Evolutionary conservation across 257 asterid genomes (phyloP).

Genomic region (Sherardia arvensis): DNA sequence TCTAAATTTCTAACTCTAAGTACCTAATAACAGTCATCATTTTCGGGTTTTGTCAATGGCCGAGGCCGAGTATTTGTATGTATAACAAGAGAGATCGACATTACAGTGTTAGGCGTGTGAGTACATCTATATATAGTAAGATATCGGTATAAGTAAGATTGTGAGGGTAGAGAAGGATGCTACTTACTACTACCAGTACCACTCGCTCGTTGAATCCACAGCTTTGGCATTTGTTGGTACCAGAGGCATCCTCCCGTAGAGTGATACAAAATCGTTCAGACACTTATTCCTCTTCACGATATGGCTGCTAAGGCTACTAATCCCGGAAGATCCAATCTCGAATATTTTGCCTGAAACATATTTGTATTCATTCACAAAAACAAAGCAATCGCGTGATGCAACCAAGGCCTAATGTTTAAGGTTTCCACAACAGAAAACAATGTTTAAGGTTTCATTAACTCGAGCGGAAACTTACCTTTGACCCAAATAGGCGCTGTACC

Average conservation of each 20-base stretch:
- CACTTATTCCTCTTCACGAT: slow-evolving; percentile 35
- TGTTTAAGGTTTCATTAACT: not conserved
- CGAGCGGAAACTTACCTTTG: slow-evolving; percentile 29
- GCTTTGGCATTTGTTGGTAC: slow-evolving; percentile 39
- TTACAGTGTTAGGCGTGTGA: not conserved
- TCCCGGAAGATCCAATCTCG: slow-evolving; percentile 51
- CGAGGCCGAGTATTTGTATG: no score
- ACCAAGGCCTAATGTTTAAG: not conserved
- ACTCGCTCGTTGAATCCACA: slow-evolving; percentile 33
- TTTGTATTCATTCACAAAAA: no score
- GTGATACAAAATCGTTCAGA: slow-evolving; percentile 35
- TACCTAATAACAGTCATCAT: no score
- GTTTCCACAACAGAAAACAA: not conserved
- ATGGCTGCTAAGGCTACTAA: slow-evolving; percentile 36
- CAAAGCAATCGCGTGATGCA: not conserved
- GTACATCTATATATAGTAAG: no score
- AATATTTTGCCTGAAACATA: slow-evolving; percentile 39
- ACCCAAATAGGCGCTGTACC: slow-evolving; percentile 53
- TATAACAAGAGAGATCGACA: not conserved
- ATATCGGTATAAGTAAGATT: not conserved
- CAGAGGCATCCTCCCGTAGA: slow-evolving; percentile 51
- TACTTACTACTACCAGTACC: slow-evolving; percentile 37
- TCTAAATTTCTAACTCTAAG: not conserved
- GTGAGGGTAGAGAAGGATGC: not conserved
- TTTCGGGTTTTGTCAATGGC: no score